Conservation (phyloP, 1,284 basidiomycete species). For the Bondarzewia mesenterica region DNA sequence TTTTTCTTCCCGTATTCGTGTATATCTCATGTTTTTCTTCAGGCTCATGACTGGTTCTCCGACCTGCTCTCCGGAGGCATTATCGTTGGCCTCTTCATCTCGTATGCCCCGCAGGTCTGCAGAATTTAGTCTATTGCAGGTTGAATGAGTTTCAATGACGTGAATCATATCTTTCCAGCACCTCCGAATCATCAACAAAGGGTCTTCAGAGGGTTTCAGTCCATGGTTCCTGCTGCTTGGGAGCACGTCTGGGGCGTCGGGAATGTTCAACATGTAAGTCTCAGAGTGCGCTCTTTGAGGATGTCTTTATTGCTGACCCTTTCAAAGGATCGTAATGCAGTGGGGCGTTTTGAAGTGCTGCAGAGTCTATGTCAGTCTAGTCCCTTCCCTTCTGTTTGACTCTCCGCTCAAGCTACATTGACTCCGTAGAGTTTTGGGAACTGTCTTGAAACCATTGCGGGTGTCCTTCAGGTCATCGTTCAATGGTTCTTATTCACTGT, state of each 20-base stretch:
- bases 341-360: conserved; percentile 87
- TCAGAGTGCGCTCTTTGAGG: neutral
- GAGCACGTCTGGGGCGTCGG: conserved; percentile 75
- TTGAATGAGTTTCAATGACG: neutral
- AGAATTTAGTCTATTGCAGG: neutral
- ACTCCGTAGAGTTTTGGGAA: conserved; percentile 50
- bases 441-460: conserved; percentile 80
- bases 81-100: conserved; percentile 75
- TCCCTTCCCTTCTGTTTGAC: conserved; percentile 9
- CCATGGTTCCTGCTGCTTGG: conserved; percentile 94
- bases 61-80: conserved; percentile 69
- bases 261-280: conserved; percentile 74
- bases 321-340: conserved; percentile 62
- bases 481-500: conserved; percentile 86
- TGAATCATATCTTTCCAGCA: conserved; percentile 37
- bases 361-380: conserved; percentile 44
- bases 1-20: neutral
- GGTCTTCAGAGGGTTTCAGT: conserved; percentile 83
- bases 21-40: neutral
- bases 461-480: conserved; percentile 74
- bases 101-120: conserved; percentile 82
- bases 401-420: conserved; percentile 1
- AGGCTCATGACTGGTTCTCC: conserved; percentile 63
- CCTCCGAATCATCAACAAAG: conserved; percentile 63
- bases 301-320: conserved; percentile 2